Evolutionary conservation across 2,329 filamentous ascomycete genomes (phyloP).

Genomic region (Cercospora beticola): DNA sequence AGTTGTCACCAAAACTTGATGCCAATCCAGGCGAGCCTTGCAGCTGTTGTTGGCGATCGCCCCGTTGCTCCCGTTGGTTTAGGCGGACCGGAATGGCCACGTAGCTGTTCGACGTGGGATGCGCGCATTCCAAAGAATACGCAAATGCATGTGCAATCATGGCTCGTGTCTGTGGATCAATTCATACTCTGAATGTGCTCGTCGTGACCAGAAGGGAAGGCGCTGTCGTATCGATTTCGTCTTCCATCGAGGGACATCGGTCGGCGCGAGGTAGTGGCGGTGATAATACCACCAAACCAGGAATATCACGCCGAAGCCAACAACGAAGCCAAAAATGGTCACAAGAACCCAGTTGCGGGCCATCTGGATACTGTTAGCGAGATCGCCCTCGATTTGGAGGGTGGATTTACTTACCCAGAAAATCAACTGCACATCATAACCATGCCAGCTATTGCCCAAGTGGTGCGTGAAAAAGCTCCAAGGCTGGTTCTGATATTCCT

Average conservation of each 20-base stretch:
- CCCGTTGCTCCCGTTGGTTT: neutral
- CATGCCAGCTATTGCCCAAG: slow-evolving; percentile 65
- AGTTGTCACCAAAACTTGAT: neutral
- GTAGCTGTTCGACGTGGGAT: neutral
- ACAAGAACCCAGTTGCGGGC: slow-evolving; percentile 57
- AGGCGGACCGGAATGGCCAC: neutral
- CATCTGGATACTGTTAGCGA: slow-evolving; percentile 29
- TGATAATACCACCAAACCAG: slow-evolving; percentile 54
- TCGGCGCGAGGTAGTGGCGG: slow-evolving; percentile 38
- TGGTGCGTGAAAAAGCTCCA: slow-evolving; percentile 74
- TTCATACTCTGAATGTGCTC: slow-evolving; percentile 34
- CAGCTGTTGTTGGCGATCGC: neutral
- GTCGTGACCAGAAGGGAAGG: slow-evolving; percentile 35
- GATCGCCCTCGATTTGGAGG: neutral
- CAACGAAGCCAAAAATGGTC: slow-evolving; percentile 52
- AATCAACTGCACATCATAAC: slow-evolving; percentile 62
- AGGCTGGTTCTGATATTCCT: slow-evolving; percentile 65
- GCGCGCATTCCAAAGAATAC: neutral
- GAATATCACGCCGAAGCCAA: slow-evolving; percentile 50
- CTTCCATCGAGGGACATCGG: slow-evolving; percentile 31
- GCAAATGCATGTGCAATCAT: neutral
- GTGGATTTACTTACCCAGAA: slow-evolving; percentile 55
- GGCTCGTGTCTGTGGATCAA: slow-evolving; percentile 35
- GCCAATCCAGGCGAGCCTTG: neutral
- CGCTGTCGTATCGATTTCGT: slow-evolving; percentile 24